Evolutionary conservation across 2,329 filamentous ascomycete genomes (phyloP).

Genomic region (Talaromyces atroroseus): DNA sequence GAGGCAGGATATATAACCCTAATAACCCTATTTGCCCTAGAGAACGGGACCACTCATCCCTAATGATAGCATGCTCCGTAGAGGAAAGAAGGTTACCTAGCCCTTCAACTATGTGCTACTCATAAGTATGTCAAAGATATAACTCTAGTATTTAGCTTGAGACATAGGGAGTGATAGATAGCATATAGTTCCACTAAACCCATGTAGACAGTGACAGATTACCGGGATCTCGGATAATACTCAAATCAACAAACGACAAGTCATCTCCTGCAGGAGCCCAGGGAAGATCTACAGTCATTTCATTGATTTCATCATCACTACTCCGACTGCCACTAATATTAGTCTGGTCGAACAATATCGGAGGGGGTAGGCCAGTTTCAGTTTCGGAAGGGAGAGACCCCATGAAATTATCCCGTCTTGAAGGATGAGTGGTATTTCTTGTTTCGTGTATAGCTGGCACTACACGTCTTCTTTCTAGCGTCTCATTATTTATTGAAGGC

Average conservation of each 20-base stretch:
- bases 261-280: neutral
- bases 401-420: too few species aligned
- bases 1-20: too few species aligned
- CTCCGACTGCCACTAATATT: neutral
- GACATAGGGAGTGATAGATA: too few species aligned
- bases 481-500: neutral
- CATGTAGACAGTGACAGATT: neutral
- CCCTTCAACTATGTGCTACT: too few species aligned
- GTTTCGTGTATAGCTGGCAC: neutral
- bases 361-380: neutral
- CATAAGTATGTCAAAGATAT: too few species aligned
- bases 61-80: too few species aligned
- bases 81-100: too few species aligned
- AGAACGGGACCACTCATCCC: too few species aligned
- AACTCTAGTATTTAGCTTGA: too few species aligned
- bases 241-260: neutral
- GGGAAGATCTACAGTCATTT: neutral
- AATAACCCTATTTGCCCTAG: too few species aligned
- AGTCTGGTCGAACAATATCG: neutral
- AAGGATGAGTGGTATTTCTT: neutral
- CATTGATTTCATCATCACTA: neutral
- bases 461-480: neutral
- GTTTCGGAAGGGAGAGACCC: neutral
- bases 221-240: neutral
- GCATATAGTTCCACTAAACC: neutral